phyloP scores from a whole-genome alignment of 164 flowering plant genomes.

The Vitis riparia region DNA sequence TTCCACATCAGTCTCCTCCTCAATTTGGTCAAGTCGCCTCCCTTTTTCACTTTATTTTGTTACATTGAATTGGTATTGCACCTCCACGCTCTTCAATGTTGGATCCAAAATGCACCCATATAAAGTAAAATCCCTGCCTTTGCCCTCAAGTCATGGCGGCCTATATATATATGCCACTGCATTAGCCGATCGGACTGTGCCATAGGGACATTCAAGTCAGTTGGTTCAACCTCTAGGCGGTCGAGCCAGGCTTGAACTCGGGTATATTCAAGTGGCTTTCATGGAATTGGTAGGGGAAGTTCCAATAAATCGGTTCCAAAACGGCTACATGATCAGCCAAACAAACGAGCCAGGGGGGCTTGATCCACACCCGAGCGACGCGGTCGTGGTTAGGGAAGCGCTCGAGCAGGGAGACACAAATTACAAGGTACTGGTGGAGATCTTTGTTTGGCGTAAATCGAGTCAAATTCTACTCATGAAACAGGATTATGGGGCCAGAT shows the following conservation, averaged over 20 bases:
- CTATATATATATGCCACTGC: neutral
- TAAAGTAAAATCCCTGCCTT: conserved; percentile 22
- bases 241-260: conserved; percentile 30
- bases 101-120: conserved; percentile 10
- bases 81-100: conserved; percentile 2
- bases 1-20: conserved; percentile 10
- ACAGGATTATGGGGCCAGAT: conserved; percentile 56
- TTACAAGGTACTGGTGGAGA: conserved; percentile 55
- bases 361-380: conserved; percentile 59
- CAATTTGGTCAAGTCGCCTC: neutral
- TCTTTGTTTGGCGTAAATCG: conserved; percentile 62
- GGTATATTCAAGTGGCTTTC: conserved; percentile 48
- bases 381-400: conserved; percentile 51
- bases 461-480: conserved; percentile 57
- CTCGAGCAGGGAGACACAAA: conserved; percentile 35
- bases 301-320: conserved; percentile 26
- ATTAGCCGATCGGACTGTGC: no score
- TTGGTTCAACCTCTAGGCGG: conserved; percentile 31
- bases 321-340: conserved; percentile 8
- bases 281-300: conserved; percentile 55
- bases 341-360: conserved; percentile 42
- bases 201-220: conserved; percentile 37
- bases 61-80: neutral
- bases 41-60: neutral
- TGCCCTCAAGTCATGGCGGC: conserved; percentile 19